These are phyloP conservation scores for Fusarium odoratissimum DNA, from an alignment of 2,329 filamentous ascomycete genomes.

Conservation along the genomic window DNA sequence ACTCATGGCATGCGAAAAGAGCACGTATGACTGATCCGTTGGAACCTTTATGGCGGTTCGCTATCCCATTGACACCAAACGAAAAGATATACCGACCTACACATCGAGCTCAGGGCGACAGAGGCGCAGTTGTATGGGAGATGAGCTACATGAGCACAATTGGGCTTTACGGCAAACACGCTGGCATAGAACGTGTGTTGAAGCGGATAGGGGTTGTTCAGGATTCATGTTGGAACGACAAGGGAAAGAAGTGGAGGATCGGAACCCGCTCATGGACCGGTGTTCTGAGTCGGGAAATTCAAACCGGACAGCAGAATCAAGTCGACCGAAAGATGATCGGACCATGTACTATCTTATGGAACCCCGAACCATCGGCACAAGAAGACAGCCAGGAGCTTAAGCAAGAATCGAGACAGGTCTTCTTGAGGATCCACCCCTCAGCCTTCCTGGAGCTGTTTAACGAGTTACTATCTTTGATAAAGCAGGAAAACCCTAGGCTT, in stretches of 20 bases:
- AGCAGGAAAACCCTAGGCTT: constrained; percentile 70
- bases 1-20: constrained; percentile 92
- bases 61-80: constrained; percentile 84
- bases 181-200: constrained; percentile 74
- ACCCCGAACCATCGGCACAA: constrained; percentile 55
- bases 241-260: constrained; percentile 76
- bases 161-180: constrained; percentile 74
- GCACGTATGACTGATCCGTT: constrained; percentile 86
- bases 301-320: constrained; percentile 50
- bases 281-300: constrained; percentile 63
- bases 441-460: constrained; percentile 78
- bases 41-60: constrained; percentile 89
- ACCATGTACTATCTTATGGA: constrained; percentile 82
- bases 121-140: constrained; percentile 89
- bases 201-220: constrained; percentile 71
- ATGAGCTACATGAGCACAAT: constrained; percentile 94
- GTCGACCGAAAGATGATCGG: constrained; percentile 69
- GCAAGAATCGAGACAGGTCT: constrained; percentile 59
- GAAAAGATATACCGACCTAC: constrained; percentile 91
- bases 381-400: constrained; percentile 40
- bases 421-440: constrained; percentile 85
- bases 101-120: constrained; percentile 79
- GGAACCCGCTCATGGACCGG: constrained; percentile 63
- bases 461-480: constrained; percentile 67
- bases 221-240: constrained; percentile 70